These are phyloP conservation scores for Taiozyma sp. DNA, from an alignment of 1,139 yeast species.

Conservation along the genomic window DNA sequence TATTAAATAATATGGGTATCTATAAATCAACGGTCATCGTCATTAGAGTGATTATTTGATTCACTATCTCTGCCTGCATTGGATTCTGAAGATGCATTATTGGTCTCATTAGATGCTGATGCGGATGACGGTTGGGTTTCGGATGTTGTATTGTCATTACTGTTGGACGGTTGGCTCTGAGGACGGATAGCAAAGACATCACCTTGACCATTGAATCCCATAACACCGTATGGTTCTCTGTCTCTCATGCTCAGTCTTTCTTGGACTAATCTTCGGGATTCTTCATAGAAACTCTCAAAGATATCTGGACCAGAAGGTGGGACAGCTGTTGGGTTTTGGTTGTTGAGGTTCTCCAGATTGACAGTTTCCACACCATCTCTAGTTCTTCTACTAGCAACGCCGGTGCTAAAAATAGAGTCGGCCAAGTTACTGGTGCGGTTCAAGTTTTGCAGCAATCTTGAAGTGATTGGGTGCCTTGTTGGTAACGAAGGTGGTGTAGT, in stretches of 20 bases:
- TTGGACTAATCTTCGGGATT: constrained; percentile 14
- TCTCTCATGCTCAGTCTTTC: constrained; percentile 9
- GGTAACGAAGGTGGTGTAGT: not conserved
- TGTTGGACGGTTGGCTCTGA: not conserved
- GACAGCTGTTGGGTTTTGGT: not conserved
- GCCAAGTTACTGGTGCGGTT: constrained; percentile 12
- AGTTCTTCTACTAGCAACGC: constrained; percentile 50
- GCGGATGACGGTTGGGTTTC: not conserved
- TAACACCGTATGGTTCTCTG: not conserved
- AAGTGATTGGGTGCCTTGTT: constrained; percentile 9
- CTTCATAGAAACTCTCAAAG: constrained; percentile 10
- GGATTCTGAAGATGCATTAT: not conserved
- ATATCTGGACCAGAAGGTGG: not conserved
- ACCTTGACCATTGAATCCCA: not conserved
- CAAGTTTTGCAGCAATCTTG: constrained; percentile 7
- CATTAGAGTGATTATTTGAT: not conserved
- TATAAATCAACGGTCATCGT: not conserved
- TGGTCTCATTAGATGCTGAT: not conserved
- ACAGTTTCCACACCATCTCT: constrained; percentile 43
- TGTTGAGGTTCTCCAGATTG: constrained; percentile 4
- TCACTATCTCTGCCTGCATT: not conserved
- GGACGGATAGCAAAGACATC: not conserved
- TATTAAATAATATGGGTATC: not conserved
- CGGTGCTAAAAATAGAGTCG: constrained; percentile 35
- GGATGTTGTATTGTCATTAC: not conserved